phyloP scores from a whole-genome alignment of 1,284 basidiomycete genomes.

The Rhodotorula sp. region DNA sequence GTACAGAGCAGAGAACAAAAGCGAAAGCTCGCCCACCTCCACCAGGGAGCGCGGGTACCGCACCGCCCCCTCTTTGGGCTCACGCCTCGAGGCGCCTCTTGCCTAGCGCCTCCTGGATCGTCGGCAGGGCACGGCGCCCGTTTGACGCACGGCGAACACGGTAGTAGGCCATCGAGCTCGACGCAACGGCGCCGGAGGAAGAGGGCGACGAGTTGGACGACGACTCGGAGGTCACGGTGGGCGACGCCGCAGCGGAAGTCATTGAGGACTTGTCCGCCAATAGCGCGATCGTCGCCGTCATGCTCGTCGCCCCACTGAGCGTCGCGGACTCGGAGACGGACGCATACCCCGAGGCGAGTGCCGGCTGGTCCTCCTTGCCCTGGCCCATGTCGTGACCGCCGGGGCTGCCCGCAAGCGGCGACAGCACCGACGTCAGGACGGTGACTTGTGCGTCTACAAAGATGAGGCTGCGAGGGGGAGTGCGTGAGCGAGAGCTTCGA shows the following conservation, averaged over 20 bases:
- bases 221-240: not conserved
- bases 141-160: not conserved
- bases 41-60: not conserved
- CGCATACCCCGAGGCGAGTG: not conserved
- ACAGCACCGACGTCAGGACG: conserved; percentile 29
- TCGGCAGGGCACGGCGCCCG: not conserved
- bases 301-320: not conserved
- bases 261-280: not conserved
- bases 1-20: not conserved
- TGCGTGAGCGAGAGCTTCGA: not conserved
- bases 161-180: not conserved
- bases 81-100: not conserved
- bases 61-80: not conserved
- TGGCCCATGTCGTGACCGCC: not conserved
- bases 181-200: too few relatives aligned
- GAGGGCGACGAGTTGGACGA: not conserved
- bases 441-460: conserved; percentile 38
- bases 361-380: not conserved
- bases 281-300: too few relatives aligned
- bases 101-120: not conserved
- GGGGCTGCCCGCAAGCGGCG: not conserved
- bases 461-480: conserved; percentile 24
- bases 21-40: not conserved
- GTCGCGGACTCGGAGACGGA: not conserved
- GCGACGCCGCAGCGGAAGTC: not conserved